These are phyloP conservation scores for Schizosaccharomyces versatilis DNA, from an alignment of 1,139 yeast genomes.

Conservation along the genomic window DNA sequence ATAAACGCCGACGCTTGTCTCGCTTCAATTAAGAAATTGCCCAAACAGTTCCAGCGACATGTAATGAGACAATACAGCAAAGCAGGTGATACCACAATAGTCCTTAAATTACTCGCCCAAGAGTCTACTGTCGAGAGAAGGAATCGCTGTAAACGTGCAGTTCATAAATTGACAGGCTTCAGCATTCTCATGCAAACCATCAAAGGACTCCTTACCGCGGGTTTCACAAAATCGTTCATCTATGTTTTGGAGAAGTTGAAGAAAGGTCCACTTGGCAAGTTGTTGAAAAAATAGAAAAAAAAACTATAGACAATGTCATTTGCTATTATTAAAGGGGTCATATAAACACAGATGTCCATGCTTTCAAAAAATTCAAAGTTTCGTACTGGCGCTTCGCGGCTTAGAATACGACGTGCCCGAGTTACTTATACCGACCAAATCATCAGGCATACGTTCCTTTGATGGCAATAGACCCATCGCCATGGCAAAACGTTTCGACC, in stretches of 20 bases:
- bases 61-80: slow-evolving; percentile 18
- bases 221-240: slow-evolving; percentile 42
- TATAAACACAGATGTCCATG: no score
- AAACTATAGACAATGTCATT: background rate
- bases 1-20: slow-evolving; percentile 1
- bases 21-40: background rate
- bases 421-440: no score
- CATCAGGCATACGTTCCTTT: no score
- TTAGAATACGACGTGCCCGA: no score
- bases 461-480: no score
- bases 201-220: slow-evolving; percentile 78
- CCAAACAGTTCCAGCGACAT: background rate
- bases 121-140: slow-evolving; percentile 22
- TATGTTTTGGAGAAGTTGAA: slow-evolving; percentile 56
- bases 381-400: no score
- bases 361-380: no score
- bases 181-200: slow-evolving; percentile 57
- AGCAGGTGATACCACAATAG: slow-evolving; percentile 20
- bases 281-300: background rate
- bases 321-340: no score
- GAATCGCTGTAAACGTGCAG: slow-evolving; percentile 23
- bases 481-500: no score
- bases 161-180: slow-evolving; percentile 39
- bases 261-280: slow-evolving; percentile 13
- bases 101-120: slow-evolving; percentile 18